Evolutionary conservation across 2,329 filamentous ascomycete species (phyloP).

Genomic region (Fusarium piperis): DNA sequence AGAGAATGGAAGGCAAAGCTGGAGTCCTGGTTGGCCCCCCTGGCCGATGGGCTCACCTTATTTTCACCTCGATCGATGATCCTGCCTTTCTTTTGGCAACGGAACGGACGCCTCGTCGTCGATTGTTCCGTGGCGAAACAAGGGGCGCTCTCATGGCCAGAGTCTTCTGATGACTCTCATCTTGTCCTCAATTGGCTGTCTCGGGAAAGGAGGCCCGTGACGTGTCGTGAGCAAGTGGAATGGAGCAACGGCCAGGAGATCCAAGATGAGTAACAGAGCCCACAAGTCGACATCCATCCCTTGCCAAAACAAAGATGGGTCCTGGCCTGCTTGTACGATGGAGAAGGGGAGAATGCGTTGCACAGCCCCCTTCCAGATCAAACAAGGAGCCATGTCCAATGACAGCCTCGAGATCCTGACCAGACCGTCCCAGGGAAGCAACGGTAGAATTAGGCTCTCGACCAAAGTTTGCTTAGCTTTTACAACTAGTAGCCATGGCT

Average conservation of each 20-base stretch:
- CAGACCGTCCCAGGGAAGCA: not conserved
- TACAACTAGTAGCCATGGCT: slow-evolving; percentile 7
- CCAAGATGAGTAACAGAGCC: slow-evolving; percentile 18
- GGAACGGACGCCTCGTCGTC: not conserved
- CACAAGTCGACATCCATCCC: slow-evolving; percentile 11
- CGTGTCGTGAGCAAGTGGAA: slow-evolving; percentile 25
- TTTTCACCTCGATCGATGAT: slow-evolving; percentile 11
- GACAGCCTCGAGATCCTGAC: not conserved
- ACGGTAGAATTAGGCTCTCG: slow-evolving; percentile 33
- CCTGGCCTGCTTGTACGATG: not conserved
- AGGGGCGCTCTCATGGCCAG: slow-evolving; percentile 1
- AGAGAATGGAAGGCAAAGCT: not conserved
- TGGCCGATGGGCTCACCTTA: slow-evolving; percentile 11
- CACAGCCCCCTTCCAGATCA: slow-evolving; percentile 25
- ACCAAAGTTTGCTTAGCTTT: slow-evolving; percentile 28
- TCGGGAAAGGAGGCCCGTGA: slow-evolving; percentile 35
- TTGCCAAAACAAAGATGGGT: slow-evolving; percentile 29
- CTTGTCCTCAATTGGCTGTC: slow-evolving; percentile 26
- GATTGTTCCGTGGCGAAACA: slow-evolving; percentile 3
- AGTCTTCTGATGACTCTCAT: slow-evolving; percentile 33
- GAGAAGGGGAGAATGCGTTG: slow-evolving; percentile 16
- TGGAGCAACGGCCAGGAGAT: slow-evolving; percentile 3
- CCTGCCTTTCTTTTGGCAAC: not conserved
- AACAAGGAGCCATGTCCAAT: slow-evolving; percentile 25
- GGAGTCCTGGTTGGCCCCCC: not conserved